A percentile compares a stretch with the other conserved stretches of the same genome.
Evolutionary conservation across 2,329 filamentous ascomycete species (phyloP).

Genomic region (Dissoconium aciculare): DNA sequence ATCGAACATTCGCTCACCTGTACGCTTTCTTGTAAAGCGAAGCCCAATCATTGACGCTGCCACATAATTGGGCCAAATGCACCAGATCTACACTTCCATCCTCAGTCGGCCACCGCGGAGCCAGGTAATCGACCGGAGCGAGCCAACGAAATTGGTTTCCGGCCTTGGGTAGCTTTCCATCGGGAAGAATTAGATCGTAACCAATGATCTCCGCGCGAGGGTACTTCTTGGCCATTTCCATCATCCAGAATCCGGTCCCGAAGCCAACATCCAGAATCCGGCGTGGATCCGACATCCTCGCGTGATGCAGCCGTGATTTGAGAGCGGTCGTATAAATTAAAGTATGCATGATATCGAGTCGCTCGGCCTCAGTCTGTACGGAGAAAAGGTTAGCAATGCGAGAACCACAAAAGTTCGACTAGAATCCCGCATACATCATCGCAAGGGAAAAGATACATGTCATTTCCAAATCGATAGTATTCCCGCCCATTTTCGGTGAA

Average conservation of each 20-base stretch:
- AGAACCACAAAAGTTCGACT: too few relatives aligned
- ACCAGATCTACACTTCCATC: constrained; percentile 67
- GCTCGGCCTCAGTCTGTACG: constrained; percentile 11
- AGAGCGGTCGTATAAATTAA: constrained; percentile 25
- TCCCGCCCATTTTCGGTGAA: constrained; percentile 10
- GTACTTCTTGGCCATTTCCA: constrained; percentile 61
- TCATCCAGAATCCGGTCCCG: constrained; percentile 83
- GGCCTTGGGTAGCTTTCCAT: constrained; percentile 5
- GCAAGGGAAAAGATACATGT: constrained; percentile 13
- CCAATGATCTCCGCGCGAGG: constrained; percentile 14
- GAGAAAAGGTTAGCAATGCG: too few relatives aligned
- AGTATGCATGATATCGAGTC: constrained; percentile 14
- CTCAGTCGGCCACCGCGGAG: constrained; percentile 55
- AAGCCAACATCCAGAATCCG: constrained; percentile 56
- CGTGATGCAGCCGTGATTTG: constrained; percentile 10
- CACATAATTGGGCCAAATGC: constrained; percentile 64
- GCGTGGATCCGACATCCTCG: constrained; percentile 28
- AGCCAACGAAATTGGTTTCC: constrained; percentile 12
- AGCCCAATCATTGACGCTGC: constrained; percentile 63
- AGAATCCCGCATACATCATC: constrained; percentile 15
- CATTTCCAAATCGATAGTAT: constrained; percentile 11
- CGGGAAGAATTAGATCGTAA: constrained; percentile 13
- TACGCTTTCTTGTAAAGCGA: constrained; percentile 53
- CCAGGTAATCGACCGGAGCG: constrained; percentile 52
- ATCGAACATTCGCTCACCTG: constrained; percentile 7